Conservation (phyloP, 345 rosid species). For the Arabidopsis arenosa region DNA sequence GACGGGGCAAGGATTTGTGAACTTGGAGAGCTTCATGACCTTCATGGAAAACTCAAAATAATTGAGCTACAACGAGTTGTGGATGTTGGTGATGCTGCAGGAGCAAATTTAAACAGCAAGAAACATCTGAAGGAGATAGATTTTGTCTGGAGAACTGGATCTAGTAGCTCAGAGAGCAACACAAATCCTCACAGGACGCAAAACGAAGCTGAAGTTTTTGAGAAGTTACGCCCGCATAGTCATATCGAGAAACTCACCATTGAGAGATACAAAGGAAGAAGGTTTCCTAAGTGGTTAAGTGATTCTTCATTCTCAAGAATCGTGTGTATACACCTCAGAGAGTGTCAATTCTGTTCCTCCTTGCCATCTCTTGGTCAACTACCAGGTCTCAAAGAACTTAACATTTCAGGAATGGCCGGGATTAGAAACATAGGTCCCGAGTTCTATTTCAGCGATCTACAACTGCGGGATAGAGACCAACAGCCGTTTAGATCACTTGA, state of each 20-base stretch:
- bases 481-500: slow-evolving; percentile 48
- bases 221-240: slow-evolving; percentile 46
- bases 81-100: slow-evolving; percentile 45
- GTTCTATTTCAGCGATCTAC: slow-evolving; percentile 33
- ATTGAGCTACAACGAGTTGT: slow-evolving; percentile 46
- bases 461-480: slow-evolving; percentile 25
- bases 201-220: slow-evolving; percentile 40
- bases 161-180: slow-evolving; percentile 37
- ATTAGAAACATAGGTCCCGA: slow-evolving; percentile 40
- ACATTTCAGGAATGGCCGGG: slow-evolving; percentile 43
- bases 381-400: slow-evolving; percentile 49
- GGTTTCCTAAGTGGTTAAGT: slow-evolving; percentile 50
- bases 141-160: slow-evolving; percentile 45
- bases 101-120: slow-evolving; percentile 43
- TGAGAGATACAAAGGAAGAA: slow-evolving; percentile 43
- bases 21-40: slow-evolving; percentile 42
- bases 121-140: slow-evolving; percentile 44
- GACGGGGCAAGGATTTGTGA: slow-evolving; percentile 43
- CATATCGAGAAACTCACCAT: slow-evolving; percentile 43
- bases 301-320: slow-evolving; percentile 43
- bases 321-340: slow-evolving; percentile 33
- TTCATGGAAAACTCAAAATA: slow-evolving; percentile 45
- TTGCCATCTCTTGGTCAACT: slow-evolving; percentile 54
- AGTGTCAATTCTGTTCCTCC: slow-evolving; percentile 45
- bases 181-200: slow-evolving; percentile 28